These are phyloP conservation scores for Fusarium sp. DNA, from an alignment of 2,329 filamentous ascomycete genomes.

Conservation along the genomic window DNA sequence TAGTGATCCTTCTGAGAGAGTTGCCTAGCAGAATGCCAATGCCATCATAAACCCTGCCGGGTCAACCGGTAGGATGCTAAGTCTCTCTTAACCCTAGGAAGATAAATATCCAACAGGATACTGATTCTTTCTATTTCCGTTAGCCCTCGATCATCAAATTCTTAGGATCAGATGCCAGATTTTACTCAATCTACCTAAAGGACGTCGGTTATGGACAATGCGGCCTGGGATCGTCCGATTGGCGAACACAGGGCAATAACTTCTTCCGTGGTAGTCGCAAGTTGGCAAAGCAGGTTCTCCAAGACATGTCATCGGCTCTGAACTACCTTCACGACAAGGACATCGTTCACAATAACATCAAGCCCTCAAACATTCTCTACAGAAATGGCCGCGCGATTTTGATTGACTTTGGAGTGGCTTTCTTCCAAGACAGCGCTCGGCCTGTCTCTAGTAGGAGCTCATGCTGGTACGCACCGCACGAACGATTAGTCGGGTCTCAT, in stretches of 20 bases:
- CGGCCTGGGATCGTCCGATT: no score
- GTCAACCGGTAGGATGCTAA: no score
- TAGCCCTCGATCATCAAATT: not conserved
- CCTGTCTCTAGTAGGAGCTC: not conserved
- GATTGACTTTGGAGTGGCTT: not conserved
- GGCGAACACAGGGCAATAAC: no score
- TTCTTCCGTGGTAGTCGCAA: no score
- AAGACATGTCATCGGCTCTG: not conserved
- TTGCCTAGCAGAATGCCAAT: no score
- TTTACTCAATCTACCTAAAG: not conserved
- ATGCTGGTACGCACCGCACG: not conserved
- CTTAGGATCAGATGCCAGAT: not conserved
- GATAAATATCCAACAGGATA: not conserved
- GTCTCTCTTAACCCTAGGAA: not conserved
- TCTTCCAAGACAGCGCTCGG: accelerated
- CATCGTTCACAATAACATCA: not conserved
- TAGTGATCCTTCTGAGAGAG: no score
- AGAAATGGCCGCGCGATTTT: not conserved
- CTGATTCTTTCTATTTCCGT: not conserved
- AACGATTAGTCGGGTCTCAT: not conserved
- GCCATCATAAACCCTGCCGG: no score
- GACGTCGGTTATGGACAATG: not conserved
- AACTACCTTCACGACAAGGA: not conserved
- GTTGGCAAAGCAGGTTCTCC: not conserved
- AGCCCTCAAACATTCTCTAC: not conserved